Conservation (phyloP, 2,329 filamentous ascomycete species). For the Botrytis sinoallii region DNA sequence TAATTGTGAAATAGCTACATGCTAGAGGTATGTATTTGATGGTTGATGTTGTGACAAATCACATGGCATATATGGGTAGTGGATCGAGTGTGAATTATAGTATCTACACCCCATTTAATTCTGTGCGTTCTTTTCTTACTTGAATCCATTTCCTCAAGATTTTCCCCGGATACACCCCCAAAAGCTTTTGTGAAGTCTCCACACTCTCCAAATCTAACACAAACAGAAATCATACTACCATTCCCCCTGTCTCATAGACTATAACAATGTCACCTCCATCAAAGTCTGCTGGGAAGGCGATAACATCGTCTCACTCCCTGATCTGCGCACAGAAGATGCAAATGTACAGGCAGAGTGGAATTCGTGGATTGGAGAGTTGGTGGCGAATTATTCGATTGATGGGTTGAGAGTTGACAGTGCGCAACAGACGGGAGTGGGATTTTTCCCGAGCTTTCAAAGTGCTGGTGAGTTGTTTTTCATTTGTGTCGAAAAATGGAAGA, state of each 20-base stretch:
- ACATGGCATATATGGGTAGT: conserved; percentile 40
- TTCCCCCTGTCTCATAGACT: conserved; percentile 38
- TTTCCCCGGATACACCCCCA: not conserved
- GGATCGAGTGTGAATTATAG: conserved; percentile 40
- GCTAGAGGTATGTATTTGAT: conserved; percentile 46
- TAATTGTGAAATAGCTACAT: conserved; percentile 33
- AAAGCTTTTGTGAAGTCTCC: not conserved
- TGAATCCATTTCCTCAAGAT: not conserved
- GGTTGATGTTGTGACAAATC: conserved; percentile 52
- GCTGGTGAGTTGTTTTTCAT: conserved; percentile 32
- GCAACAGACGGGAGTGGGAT: conserved; percentile 48
- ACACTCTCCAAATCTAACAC: not conserved
- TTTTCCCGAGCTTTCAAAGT: conserved; percentile 52
- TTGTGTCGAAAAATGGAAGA: too few species aligned
- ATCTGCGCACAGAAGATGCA: conserved; percentile 34
- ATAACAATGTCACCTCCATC: conserved; percentile 37
- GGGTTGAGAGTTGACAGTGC: conserved; percentile 51
- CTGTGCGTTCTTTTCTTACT: conserved; percentile 21
- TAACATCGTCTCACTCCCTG: conserved; percentile 34
- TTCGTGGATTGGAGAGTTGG: conserved; percentile 31
- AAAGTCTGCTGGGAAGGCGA: conserved; percentile 34
- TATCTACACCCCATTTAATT: conserved; percentile 42
- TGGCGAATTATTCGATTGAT: conserved; percentile 42
- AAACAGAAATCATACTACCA: conserved; percentile 37
- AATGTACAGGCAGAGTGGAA: conserved; percentile 30